A percentile compares a stretch with the other conserved stretches of the same genome.
These are phyloP conservation scores for Hordeum marinum DNA, from an alignment of 176 grass and related monocot genomes.

Conservation along the genomic window DNA sequence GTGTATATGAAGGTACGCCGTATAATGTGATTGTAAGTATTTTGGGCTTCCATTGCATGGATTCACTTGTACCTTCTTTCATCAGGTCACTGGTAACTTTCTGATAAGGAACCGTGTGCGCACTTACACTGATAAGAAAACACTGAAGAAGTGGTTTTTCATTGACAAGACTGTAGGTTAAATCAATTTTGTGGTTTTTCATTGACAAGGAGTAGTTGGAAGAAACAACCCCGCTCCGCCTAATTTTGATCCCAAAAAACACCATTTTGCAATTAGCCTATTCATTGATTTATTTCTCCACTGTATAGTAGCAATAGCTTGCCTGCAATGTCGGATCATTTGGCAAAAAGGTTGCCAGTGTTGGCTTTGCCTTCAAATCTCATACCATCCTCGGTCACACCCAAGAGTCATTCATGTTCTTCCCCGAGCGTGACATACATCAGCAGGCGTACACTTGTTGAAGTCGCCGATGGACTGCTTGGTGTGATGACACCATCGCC, in stretches of 20 bases:
- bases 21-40: background rate
- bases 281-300: background rate
- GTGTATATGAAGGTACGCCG: constrained; percentile 14
- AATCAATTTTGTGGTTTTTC: constrained; percentile 47
- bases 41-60: background rate
- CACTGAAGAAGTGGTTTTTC: constrained; percentile 68
- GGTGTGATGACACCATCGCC: constrained; percentile 45
- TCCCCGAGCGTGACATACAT: constrained; percentile 16
- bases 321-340: constrained; percentile 44
- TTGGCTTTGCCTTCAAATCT: constrained; percentile 32
- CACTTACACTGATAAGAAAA: constrained; percentile 60
- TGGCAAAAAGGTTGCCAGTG: constrained; percentile 19
- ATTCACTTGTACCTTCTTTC: background rate
- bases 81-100: constrained; percentile 29
- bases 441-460: constrained; percentile 38
- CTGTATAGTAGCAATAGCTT: constrained; percentile 42
- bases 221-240: background rate
- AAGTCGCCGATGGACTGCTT: constrained; percentile 42
- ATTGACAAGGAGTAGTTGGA: constrained; percentile 50
- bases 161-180: constrained; percentile 67
- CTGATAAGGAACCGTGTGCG: constrained; percentile 50
- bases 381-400: constrained; percentile 26
- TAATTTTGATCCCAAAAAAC: background rate
- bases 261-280: constrained; percentile 7
- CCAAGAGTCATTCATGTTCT: constrained; percentile 31